These are phyloP conservation scores for Tritrichomonas musculus DNA, from an alignment of 208 protist genomes.

Conservation along the genomic window DNA sequence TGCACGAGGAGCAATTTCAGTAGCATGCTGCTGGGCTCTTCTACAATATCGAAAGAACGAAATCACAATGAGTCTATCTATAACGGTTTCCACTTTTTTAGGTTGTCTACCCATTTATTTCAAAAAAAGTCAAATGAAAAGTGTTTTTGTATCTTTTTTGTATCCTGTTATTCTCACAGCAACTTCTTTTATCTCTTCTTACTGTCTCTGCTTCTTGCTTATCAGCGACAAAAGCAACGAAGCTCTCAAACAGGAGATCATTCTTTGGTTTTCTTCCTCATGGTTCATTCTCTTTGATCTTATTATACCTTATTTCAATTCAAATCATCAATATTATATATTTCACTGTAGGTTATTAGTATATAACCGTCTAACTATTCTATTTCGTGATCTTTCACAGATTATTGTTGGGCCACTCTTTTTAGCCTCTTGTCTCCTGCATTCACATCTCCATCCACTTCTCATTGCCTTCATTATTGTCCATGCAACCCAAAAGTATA, in stretches of 20 bases:
- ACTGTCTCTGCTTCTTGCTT: no score
- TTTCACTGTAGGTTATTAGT: no score
- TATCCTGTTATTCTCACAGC: not conserved
- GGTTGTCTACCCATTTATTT: not conserved
- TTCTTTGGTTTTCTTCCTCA: no score
- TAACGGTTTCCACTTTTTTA: not conserved
- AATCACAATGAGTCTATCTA: not conserved
- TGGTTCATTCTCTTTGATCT: no score
- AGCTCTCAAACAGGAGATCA: no score
- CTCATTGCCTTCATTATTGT: not conserved
- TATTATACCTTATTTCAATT: no score
- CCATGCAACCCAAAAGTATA: not conserved
- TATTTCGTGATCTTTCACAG: not conserved
- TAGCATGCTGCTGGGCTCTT: no score
- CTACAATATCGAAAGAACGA: not conserved
- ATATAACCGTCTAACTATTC: no score
- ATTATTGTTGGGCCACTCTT: not conserved
- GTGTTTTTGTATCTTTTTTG: not conserved
- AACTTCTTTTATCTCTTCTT: no score
- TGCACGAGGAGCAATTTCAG: not conserved
- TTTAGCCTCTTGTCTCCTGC: no score
- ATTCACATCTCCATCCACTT: not conserved
- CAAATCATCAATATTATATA: no score
- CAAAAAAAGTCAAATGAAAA: not conserved
- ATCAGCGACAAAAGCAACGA: no score